phyloP scores from a whole-genome alignment of 768 basidiomycete species.

The Rhizopogon vesiculosus region DNA sequence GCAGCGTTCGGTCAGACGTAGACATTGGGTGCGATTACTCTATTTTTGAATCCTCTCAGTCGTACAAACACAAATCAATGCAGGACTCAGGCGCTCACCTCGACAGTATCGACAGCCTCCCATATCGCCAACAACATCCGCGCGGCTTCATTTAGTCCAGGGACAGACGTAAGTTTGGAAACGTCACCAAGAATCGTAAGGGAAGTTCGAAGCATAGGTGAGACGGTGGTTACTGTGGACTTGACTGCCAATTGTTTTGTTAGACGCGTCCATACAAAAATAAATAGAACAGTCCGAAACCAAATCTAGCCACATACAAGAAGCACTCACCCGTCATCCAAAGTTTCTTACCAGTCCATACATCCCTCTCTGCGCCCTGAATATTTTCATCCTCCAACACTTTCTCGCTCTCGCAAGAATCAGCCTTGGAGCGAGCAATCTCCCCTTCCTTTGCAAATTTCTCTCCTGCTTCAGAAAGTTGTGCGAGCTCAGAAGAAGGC shows the following conservation, averaged over 20 bases:
- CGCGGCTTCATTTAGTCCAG: constrained; percentile 50
- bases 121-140: constrained; percentile 57
- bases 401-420: neutral
- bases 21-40: constrained; percentile 64
- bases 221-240: neutral
- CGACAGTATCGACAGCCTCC: constrained; percentile 55
- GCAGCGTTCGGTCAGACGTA: constrained; percentile 70
- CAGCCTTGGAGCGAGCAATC: neutral
- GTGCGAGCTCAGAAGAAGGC: constrained; percentile 10
- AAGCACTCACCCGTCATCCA: neutral
- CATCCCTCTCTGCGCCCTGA: neutral
- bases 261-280: no score
- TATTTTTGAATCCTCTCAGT: constrained; percentile 17
- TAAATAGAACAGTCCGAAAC: neutral
- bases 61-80: neutral
- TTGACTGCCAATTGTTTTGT: neutral
- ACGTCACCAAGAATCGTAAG: neutral
- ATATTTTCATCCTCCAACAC: neutral
- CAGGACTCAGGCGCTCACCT: constrained; percentile 37
- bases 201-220: neutral
- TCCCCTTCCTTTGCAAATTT: constrained; percentile 11
- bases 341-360: neutral
- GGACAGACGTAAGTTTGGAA: constrained; percentile 48
- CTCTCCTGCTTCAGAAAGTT: constrained; percentile 20
- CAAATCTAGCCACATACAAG: neutral